Evolutionary conservation across 116 monocot genomes (phyloP).

Genomic region (Zostera marina): DNA sequence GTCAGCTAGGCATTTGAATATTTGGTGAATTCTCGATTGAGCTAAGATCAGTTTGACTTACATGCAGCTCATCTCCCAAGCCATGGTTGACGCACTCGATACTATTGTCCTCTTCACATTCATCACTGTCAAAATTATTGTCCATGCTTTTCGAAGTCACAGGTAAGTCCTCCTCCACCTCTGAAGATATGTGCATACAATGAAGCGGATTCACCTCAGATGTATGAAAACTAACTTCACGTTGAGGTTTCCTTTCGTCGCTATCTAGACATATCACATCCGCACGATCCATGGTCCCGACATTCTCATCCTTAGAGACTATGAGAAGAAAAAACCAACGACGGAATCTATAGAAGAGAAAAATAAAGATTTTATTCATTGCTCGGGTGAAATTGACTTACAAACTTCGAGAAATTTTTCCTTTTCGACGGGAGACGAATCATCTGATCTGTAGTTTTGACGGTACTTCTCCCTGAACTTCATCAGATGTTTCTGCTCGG

Average conservation of each 20-base stretch:
- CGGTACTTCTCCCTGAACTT: too few species aligned
- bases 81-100: slow-evolving; percentile 1
- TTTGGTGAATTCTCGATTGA: neutral
- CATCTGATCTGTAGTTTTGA: too few species aligned
- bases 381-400: too few species aligned
- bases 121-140: neutral
- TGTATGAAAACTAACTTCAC: neutral
- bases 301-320: slow-evolving; percentile 1
- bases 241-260: neutral
- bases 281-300: neutral
- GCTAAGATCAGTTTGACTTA: neutral
- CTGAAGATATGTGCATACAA: neutral
- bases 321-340: neutral
- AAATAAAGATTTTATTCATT: too few species aligned
- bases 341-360: too few species aligned
- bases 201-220: neutral
- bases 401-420: too few species aligned
- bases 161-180: neutral
- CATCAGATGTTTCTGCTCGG: too few species aligned
- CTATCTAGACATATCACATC: neutral
- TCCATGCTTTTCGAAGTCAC: neutral
- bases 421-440: too few species aligned
- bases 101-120: neutral
- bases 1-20: neutral
- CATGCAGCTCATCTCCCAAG: neutral